Base-by-base conservation (phyloP, 2,329 filamentous ascomycete genomes). In the Fusarium guadeloupense region DNA sequence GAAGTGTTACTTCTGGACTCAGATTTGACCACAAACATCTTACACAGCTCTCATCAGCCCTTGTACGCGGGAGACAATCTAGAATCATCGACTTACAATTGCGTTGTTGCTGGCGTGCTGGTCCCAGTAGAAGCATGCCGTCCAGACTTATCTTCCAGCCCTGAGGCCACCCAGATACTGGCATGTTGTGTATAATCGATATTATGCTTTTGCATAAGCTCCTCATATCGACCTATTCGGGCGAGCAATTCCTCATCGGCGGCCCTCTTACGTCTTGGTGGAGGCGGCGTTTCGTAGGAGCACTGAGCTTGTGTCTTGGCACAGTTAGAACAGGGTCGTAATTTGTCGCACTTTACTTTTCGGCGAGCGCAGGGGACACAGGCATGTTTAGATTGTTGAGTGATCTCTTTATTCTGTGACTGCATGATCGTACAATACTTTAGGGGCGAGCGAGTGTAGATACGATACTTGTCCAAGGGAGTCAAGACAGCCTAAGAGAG, bases 261-360 rank as follows among this genome's bases (percentile, higher is more conserved):
- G 5, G 69, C 58, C 5, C 67, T 60, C 47, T 72, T 75, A 14
- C 72, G 65, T 14, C 66, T 66, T 4, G 54, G 54, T 0, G 63
- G 61, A 2, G 48, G 26, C 4, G 66, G 64, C 1, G 59, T 44
- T 9, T 69, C 58, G 16, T 73, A 74, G 0, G 54, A 28, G 23
- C 73, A 75, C 37, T 64, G 45, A 2, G 51, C 46, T 9, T 68
- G 52, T 3, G 77, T 69, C 54, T 77, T 81, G 33, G 67, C 51
- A 47, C 80, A 82, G 56, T 81, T 81, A 8, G 75, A 75, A 49
- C 80, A 82, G 1, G 78, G 78, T 2, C 69, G 64, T 13, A 58
- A 58, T 37, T 74, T 73, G 58, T 81, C 74, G 58, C 79, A 82
- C 45, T 74, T 63, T 2, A 69, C 58, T 12, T 68, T 68, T 3